phyloP scores from a whole-genome alignment of 495 filamentous ascomycete genomes.

The Acidiella bohemica region DNA sequence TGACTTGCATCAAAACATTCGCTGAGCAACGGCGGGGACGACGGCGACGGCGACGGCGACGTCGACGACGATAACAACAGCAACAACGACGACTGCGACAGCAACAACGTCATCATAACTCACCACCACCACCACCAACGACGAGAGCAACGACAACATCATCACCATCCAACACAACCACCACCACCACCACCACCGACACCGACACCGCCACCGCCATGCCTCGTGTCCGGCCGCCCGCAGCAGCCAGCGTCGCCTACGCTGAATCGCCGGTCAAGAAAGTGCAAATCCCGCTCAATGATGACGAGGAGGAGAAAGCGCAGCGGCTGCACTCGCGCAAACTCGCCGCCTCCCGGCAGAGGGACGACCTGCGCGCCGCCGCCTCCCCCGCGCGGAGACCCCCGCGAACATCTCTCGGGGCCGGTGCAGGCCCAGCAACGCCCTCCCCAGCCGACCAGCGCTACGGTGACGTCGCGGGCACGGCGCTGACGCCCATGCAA shows the following conservation, averaged over 20 bases:
- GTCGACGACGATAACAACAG: too few species aligned
- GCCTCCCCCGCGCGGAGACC: constrained; percentile 73
- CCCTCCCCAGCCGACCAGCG: constrained; percentile 52
- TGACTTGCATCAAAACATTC: too few species aligned
- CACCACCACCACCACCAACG: too few species aligned
- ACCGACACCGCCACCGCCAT: constrained; percentile 3
- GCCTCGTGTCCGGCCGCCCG: constrained; percentile 23
- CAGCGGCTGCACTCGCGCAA: constrained; percentile 76
- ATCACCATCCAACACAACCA: not conserved
- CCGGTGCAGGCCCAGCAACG: constrained; percentile 51
- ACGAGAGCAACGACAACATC: not conserved
- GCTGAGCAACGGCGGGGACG: too few species aligned
- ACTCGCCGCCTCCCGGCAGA: constrained; percentile 77
- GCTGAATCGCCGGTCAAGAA: constrained; percentile 21
- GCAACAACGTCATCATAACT: too few species aligned
- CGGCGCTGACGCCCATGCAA: constrained; percentile 86
- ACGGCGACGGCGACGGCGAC: too few species aligned
- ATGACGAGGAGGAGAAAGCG: constrained; percentile 86
- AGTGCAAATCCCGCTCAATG: constrained; percentile 69
- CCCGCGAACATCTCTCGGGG: constrained; percentile 47
- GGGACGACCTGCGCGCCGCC: constrained; percentile 80
- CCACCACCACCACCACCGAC: not conserved
- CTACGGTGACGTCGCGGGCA: constrained; percentile 40
- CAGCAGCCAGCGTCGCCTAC: constrained; percentile 8
- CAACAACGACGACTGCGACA: too few species aligned